phyloP scores from a whole-genome alignment of 148 eudicot species.

The Chenopodium formosanum region DNA sequence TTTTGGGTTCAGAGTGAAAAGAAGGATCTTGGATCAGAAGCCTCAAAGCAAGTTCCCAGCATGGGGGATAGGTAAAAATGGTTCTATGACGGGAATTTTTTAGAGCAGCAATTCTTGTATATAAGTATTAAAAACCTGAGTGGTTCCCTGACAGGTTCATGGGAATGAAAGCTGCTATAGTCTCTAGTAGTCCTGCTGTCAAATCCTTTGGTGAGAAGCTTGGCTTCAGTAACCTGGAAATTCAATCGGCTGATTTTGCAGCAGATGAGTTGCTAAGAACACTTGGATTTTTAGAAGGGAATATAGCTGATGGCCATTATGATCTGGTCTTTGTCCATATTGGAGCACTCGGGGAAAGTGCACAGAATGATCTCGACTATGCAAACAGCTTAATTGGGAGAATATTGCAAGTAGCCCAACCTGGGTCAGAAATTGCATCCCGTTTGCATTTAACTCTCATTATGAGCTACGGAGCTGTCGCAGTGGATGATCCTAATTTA shows the following conservation, averaged over 20 bases:
- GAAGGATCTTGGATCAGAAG: slow-evolving; percentile 23
- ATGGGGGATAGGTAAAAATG: slow-evolving; percentile 59
- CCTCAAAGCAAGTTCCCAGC: slow-evolving; percentile 34
- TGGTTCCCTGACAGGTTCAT: slow-evolving; percentile 57
- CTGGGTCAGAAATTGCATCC: slow-evolving; percentile 53
- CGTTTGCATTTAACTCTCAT: slow-evolving; percentile 75
- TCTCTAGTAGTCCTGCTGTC: slow-evolving; percentile 49
- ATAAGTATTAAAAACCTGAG: neutral
- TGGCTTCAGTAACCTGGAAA: slow-evolving; percentile 50
- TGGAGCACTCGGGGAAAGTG: slow-evolving; percentile 39
- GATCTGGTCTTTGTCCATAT: slow-evolving; percentile 78
- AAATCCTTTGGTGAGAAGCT: slow-evolving; percentile 55
- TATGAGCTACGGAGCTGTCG: slow-evolving; percentile 63
- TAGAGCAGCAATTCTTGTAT: neutral
- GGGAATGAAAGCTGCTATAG: slow-evolving; percentile 85
- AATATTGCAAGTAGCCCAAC: slow-evolving; percentile 44
- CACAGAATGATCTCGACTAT: slow-evolving; percentile 37
- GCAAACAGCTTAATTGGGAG: slow-evolving; percentile 59
- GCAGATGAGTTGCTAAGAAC: slow-evolving; percentile 58
- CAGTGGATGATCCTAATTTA: slow-evolving; percentile 34
- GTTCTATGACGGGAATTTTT: neutral
- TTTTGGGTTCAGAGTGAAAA: slow-evolving; percentile 37
- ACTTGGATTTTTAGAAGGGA: slow-evolving; percentile 83
- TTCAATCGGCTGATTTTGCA: slow-evolving; percentile 28
- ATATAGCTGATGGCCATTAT: slow-evolving; percentile 50